Percentiles rank a stretch among this genome's conserved stretches.
These are phyloP conservation scores for Beauveria asiatica DNA, from an alignment of 2,329 filamentous ascomycete genomes.

Conservation along the genomic window DNA sequence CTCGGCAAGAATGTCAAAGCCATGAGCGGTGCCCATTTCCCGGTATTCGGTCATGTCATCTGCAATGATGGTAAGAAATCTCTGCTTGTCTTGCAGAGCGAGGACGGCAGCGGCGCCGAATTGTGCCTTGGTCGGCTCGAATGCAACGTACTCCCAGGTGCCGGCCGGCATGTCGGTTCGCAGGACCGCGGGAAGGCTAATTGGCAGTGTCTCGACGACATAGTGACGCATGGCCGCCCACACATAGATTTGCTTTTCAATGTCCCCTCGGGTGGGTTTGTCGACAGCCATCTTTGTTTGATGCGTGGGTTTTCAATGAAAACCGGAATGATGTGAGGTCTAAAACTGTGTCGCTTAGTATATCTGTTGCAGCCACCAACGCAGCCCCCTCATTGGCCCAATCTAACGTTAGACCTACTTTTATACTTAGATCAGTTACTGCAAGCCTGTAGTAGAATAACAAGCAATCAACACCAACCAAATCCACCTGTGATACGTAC, in stretches of 20 bases:
- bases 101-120: not conserved
- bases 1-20: conserved; percentile 2
- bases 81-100: not conserved
- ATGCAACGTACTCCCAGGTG: conserved; percentile 3
- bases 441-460: too few relatives aligned
- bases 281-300: not conserved
- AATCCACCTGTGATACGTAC: too few relatives aligned
- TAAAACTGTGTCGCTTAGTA: too few relatives aligned
- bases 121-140: not conserved
- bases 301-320: not conserved
- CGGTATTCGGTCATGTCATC: not conserved
- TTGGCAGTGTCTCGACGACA: not conserved
- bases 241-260: not conserved
- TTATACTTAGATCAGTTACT: too few relatives aligned
- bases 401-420: too few relatives aligned
- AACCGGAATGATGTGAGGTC: too few relatives aligned
- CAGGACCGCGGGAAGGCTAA: not conserved
- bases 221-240: conserved; percentile 8
- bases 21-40: not conserved
- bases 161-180: conserved; percentile 6
- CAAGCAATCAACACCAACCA: too few relatives aligned
- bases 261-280: not conserved
- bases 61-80: conserved; percentile 5
- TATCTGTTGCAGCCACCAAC: too few relatives aligned
- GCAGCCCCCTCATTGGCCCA: too few relatives aligned